Percentiles rank a stretch among this genome's conserved stretches.
phyloP scores from a whole-genome alignment of 164 flowering plant species.

The Vitis rupestris region DNA sequence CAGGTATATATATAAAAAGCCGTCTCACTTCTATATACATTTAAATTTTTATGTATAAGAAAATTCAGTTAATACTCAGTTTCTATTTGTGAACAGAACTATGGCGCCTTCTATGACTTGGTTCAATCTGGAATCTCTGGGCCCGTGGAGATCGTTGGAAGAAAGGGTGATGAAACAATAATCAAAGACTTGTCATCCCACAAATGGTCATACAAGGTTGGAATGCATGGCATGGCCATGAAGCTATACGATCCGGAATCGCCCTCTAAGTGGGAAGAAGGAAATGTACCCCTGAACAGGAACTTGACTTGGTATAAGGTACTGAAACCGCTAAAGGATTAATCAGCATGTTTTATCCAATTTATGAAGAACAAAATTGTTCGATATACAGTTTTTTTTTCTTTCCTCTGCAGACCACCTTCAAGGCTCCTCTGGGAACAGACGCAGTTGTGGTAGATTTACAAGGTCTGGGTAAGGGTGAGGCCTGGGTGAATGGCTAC shows the following conservation, averaged over 20 bases:
- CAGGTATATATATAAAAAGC: constrained; percentile 23
- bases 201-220: constrained; percentile 52
- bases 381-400: no score
- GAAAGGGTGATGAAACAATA: constrained; percentile 33
- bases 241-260: constrained; percentile 18
- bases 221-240: constrained; percentile 39
- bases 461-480: constrained; percentile 72
- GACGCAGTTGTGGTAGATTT: constrained; percentile 71
- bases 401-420: constrained; percentile 36
- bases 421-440: constrained; percentile 61
- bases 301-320: constrained; percentile 78
- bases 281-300: constrained; percentile 30
- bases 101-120: constrained; percentile 48
- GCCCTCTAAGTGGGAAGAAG: constrained; percentile 22
- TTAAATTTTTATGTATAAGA: not conserved
- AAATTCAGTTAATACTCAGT: not conserved
- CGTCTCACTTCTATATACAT: not conserved
- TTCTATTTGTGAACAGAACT: constrained; percentile 35
- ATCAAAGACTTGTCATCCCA: constrained; percentile 47
- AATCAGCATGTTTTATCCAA: no score
- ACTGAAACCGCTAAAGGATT: not conserved
- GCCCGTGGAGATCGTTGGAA: constrained; percentile 47
- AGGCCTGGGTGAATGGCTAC: constrained; percentile 77
- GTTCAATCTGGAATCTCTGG: constrained; percentile 41
- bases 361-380: no score